Percentiles rank a stretch among this genome's conserved stretches.
These are phyloP conservation scores for Penicillium concentricum DNA, from an alignment of 2,329 filamentous ascomycete genomes.

Conservation along the genomic window DNA sequence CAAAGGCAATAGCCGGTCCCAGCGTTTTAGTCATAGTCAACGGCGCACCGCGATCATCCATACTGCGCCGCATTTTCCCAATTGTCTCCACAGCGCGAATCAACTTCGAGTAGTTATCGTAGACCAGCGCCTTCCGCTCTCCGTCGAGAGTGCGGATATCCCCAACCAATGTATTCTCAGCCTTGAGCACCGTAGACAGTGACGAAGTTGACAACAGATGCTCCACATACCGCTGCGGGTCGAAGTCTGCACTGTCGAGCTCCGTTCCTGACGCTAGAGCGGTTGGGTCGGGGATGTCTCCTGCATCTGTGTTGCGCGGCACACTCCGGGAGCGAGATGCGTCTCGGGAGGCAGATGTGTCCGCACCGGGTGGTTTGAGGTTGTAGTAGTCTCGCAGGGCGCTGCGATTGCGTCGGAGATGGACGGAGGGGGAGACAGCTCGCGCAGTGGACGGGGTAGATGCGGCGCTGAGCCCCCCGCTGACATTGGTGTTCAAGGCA, in stretches of 20 bases:
- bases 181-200: constrained; percentile 45
- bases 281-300: constrained; percentile 40
- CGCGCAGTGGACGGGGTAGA: constrained; percentile 43
- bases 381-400: constrained; percentile 96
- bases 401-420: constrained; percentile 67
- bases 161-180: constrained; percentile 47
- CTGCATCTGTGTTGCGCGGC: constrained; percentile 41
- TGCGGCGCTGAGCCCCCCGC: constrained; percentile 45
- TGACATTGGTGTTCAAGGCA: constrained; percentile 57
- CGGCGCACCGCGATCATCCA: constrained; percentile 47
- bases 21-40: constrained; percentile 48
- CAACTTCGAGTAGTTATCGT: constrained; percentile 97
- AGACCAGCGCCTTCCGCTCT: constrained; percentile 94
- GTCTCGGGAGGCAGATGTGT: constrained; percentile 28
- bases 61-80: constrained; percentile 59
- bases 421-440: constrained; percentile 33
- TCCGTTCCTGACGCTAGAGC: constrained; percentile 49
- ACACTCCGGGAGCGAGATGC: constrained; percentile 37
- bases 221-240: constrained; percentile 60
- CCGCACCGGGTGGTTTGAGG: constrained; percentile 56
- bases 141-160: constrained; percentile 90
- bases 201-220: constrained; percentile 43
- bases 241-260: constrained; percentile 71
- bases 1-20: constrained; percentile 43
- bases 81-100: constrained; percentile 98